A percentile compares a stretch with the other conserved stretches of the same genome.
Evolutionary conservation across 371 early-diverging fungal species (phyloP).

Genomic region (Zopfochytrium polystomum): DNA sequence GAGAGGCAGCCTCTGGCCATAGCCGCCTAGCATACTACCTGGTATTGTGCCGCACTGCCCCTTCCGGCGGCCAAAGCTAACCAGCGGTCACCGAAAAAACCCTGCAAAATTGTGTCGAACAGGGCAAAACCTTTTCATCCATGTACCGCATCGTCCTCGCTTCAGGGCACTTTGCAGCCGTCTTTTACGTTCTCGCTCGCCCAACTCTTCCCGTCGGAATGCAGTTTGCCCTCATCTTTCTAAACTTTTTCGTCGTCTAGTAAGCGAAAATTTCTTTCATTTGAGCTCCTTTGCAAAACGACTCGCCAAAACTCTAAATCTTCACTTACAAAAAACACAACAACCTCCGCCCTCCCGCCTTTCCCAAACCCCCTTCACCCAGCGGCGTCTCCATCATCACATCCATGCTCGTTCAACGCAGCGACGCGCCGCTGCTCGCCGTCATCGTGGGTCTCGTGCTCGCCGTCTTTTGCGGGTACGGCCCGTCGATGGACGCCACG

Average conservation of each 20-base stretch:
- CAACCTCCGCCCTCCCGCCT: no score
- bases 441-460: slow-evolving; percentile 39
- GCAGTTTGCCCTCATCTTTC: slow-evolving; percentile 31
- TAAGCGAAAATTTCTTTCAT: no score
- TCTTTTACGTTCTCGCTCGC: no score
- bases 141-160: no score
- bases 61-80: background rate
- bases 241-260: slow-evolving; percentile 44
- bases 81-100: no score
- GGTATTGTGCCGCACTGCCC: background rate
- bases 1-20: slow-evolving; percentile 36
- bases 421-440: slow-evolving; percentile 43
- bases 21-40: slow-evolving; percentile 2
- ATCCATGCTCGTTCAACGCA: slow-evolving; percentile 34
- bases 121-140: no score
- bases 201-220: slow-evolving; percentile 24
- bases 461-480: slow-evolving; percentile 44
- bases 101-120: no score
- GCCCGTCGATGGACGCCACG: slow-evolving; percentile 32
- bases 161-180: no score
- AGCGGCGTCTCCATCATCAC: slow-evolving; percentile 38
- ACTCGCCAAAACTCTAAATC: no score
- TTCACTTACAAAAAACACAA: no score
- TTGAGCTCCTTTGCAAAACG: no score
- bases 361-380: no score